phyloP scores from a whole-genome alignment of 805 yeast species.

The Barnettozyma populi region DNA sequence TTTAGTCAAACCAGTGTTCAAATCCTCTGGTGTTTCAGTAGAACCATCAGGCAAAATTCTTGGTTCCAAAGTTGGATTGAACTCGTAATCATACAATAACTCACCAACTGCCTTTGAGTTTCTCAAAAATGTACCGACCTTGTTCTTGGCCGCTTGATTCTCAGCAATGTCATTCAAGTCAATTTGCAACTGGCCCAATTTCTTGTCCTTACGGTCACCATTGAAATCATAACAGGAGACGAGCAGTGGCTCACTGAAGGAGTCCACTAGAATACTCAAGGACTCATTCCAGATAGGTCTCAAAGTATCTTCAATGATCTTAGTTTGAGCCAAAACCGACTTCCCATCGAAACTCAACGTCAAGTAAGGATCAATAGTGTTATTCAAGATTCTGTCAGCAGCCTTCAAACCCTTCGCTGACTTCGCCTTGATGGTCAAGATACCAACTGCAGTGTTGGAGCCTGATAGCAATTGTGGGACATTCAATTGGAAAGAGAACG shows the following conservation, averaged over 20 bases:
- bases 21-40: conserved; percentile 78
- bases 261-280: conserved; percentile 58
- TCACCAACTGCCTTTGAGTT: conserved; percentile 83
- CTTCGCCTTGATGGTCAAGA: conserved; percentile 62
- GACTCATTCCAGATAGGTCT: conserved; percentile 85
- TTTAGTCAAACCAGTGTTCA: conserved; percentile 86
- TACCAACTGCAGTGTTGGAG: conserved; percentile 83
- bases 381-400: conserved; percentile 57
- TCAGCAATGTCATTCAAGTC: conserved; percentile 63
- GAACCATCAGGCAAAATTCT: conserved; percentile 73
- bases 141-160: conserved; percentile 42
- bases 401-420: conserved; percentile 66
- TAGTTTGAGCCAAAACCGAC: conserved; percentile 59
- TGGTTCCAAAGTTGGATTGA: conserved; percentile 64
- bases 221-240: conserved; percentile 73
- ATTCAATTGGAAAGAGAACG: conserved; percentile 89
- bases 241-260: conserved; percentile 78
- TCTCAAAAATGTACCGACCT: conserved; percentile 57
- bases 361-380: conserved; percentile 87
- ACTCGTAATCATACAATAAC: conserved; percentile 62
- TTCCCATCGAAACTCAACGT: conserved; percentile 56
- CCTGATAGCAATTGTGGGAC: conserved; percentile 88
- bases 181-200: conserved; percentile 69
- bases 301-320: conserved; percentile 58
- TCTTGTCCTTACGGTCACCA: conserved; percentile 72